Conservation (phyloP, 257 asterid genomes). For the Schizonepeta tenuifolia region DNA sequence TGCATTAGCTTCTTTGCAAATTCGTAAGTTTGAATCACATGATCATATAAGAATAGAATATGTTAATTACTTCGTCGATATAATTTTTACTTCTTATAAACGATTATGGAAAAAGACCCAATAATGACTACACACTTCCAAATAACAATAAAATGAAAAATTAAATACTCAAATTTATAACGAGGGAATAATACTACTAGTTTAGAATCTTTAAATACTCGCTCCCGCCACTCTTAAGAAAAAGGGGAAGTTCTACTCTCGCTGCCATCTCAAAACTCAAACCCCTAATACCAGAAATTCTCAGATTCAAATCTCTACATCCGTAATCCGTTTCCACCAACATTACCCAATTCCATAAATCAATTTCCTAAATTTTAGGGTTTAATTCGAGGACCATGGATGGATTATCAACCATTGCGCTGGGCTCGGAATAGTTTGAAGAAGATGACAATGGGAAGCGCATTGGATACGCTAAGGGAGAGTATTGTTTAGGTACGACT, state of each 20-base stretch:
- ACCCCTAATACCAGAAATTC: constrained; percentile 30
- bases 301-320: constrained; percentile 3
- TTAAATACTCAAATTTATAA: too few relatives aligned
- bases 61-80: too few relatives aligned
- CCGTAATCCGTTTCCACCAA: constrained; percentile 21
- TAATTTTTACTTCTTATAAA: too few relatives aligned
- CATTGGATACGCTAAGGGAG: constrained; percentile 66
- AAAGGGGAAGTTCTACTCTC: constrained; percentile 21
- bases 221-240: constrained; percentile 33
- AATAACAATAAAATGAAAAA: too few relatives aligned
- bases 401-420: constrained; percentile 76
- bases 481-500: constrained; percentile 64
- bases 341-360: background rate
- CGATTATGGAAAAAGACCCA: too few relatives aligned
- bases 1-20: too few relatives aligned
- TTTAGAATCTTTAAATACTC: too few relatives aligned
- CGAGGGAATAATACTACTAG: too few relatives aligned
- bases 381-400: constrained; percentile 53
- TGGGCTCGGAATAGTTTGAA: constrained; percentile 71
- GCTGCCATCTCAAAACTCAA: background rate
- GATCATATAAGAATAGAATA: too few relatives aligned
- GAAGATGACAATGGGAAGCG: constrained; percentile 73
- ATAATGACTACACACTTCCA: too few relatives aligned
- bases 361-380: background rate
- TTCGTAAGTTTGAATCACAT: too few relatives aligned